Evolutionary conservation across 495 filamentous ascomycete genomes (phyloP), one percentile per base, ranked within the genome.

Genomic region (Xylaria cubensis): DNA sequence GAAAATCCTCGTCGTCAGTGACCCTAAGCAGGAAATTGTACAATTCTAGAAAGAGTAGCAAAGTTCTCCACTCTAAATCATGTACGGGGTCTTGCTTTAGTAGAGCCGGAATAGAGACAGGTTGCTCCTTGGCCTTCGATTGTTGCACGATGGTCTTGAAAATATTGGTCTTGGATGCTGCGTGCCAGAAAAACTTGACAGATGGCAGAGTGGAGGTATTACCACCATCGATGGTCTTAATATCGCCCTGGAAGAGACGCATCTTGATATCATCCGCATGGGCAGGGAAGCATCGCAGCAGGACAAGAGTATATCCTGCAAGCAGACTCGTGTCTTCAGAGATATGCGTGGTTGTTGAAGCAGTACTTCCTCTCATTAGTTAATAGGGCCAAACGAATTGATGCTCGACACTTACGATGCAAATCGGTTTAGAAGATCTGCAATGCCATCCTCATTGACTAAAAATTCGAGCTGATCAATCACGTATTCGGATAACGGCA

Each of bases 1-100:
- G 87, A 75, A 94, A 94, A 67, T 94, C 92, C 67, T 98, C 95
- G 72, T 99, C 96, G 74, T 98, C 97, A 82, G 93, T 97, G 59
- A 97, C 88, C 74, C 94, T 92, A 42, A 98, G 83, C 6, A 97
- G 86, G 78, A 98, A 98, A 15, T 91, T 93, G 80, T 97, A 99
- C 13, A 98, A 87, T 75, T 98, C 96, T 34, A 99, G 86, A 77
- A 98, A 99, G 1, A 98, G 86, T 0, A 98, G 85, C 44, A 97
- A 89, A 2, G 95, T 90, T 17, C 90, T 90, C 97, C 97, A 98
- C 78, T 98, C 92, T 76, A 72, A 73, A 9, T 80, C 72, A n/a
- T 64, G 64, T 36, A 70, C 42, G 8, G 50, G 58, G 29, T 75
- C 74, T 64, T 68, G 71, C 9, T 70, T 66, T 32, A 77, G 74